Evolutionary conservation across 1,139 yeast species (phyloP).

Genomic region (Meyerozyma elateridarum): DNA sequence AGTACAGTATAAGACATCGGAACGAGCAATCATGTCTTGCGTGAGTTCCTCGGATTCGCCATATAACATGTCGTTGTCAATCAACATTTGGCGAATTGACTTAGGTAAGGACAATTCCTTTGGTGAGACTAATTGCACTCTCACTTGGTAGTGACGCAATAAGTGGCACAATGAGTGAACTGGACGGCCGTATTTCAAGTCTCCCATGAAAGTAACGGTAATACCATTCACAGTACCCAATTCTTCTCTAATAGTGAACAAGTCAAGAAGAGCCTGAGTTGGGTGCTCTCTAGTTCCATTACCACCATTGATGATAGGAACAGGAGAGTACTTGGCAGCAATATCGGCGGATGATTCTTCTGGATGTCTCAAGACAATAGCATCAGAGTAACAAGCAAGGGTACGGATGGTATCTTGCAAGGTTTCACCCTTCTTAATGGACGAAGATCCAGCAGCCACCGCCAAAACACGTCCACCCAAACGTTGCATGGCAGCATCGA

Average conservation of each 20-base stretch:
- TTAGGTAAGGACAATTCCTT: conserved; percentile 80
- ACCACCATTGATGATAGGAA: conserved; percentile 97
- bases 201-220: conserved; percentile 98
- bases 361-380: conserved; percentile 96
- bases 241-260: conserved; percentile 98
- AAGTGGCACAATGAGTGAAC: conserved; percentile 94
- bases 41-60: conserved; percentile 73
- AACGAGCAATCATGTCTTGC: conserved; percentile 75
- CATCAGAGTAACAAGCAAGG: conserved; percentile 93
- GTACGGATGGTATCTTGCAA: conserved; percentile 95
- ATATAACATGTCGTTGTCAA: conserved; percentile 61
- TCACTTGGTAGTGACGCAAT: conserved; percentile 87
- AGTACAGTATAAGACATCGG: conserved; percentile 96
- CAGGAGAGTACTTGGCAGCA: conserved; percentile 95
- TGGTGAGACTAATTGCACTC: conserved; percentile 90
- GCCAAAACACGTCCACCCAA: conserved; percentile 96
- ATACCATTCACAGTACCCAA: conserved; percentile 97
- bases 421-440: conserved; percentile 97
- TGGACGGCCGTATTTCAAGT: conserved; percentile 95
- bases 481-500: conserved; percentile 99
- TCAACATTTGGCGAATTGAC: conserved; percentile 61
- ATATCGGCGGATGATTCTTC: conserved; percentile 84
- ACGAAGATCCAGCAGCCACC: conserved; percentile 77
- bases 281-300: conserved; percentile 98
- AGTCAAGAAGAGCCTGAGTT: conserved; percentile 94